Conservation (phyloP, 805 yeast species). For the Saccharomyces jurei region DNA sequence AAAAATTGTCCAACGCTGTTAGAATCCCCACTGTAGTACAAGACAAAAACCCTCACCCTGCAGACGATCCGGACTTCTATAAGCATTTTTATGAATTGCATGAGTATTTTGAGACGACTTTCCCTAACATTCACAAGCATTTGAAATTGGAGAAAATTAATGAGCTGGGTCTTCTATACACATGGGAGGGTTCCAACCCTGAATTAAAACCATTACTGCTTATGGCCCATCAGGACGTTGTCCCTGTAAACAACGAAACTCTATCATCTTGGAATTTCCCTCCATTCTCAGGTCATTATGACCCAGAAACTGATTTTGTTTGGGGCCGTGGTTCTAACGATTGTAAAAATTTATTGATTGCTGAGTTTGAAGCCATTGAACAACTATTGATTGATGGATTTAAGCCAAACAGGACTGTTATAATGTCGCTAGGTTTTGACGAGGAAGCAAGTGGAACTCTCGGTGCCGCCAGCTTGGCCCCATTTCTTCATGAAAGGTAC, state of each 20-base stretch:
- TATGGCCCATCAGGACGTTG: slow-evolving; percentile 80
- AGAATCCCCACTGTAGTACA: slow-evolving; percentile 55
- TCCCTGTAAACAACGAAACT: slow-evolving; percentile 63
- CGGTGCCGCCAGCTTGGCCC: slow-evolving; percentile 49
- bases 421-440: slow-evolving; percentile 68
- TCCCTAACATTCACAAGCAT: slow-evolving; percentile 45
- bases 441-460: slow-evolving; percentile 62
- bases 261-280: slow-evolving; percentile 54
- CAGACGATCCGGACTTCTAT: slow-evolving; percentile 36
- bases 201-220: slow-evolving; percentile 56
- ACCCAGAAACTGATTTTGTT: slow-evolving; percentile 43
- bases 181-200: slow-evolving; percentile 51
- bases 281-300: slow-evolving; percentile 61
- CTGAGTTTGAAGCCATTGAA: slow-evolving; percentile 61
- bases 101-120: slow-evolving; percentile 42
- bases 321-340: slow-evolving; percentile 79
- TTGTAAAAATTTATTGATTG: slow-evolving; percentile 62
- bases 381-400: slow-evolving; percentile 42
- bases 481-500: slow-evolving; percentile 41
- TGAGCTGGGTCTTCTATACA: slow-evolving; percentile 54
- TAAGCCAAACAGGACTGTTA: slow-evolving; percentile 52
- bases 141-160: slow-evolving; percentile 50
- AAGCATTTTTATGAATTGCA: slow-evolving; percentile 43
- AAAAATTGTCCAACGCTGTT: slow-evolving; percentile 49
- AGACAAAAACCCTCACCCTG: slow-evolving; percentile 40